A percentile compares a stretch with the other conserved stretches of the same genome.
These are phyloP conservation scores for Aquilaria malaccensis DNA, from an alignment of 345 rosid species.

Conservation along the genomic window DNA sequence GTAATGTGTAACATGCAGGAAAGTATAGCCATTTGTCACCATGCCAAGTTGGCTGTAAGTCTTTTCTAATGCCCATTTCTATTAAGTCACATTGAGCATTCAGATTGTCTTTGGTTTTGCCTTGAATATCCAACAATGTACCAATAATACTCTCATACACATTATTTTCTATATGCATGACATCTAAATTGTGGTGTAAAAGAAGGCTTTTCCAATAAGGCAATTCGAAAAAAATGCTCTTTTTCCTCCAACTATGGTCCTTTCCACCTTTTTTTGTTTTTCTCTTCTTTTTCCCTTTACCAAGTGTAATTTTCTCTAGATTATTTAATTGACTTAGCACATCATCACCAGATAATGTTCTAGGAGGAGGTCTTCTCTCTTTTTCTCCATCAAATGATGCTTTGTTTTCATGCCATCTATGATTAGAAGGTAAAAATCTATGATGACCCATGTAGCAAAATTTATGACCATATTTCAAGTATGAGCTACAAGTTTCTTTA, in stretches of 20 bases:
- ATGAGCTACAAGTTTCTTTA: background rate
- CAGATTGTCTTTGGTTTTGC: background rate
- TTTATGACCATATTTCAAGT: background rate
- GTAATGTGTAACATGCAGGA: conserved; percentile 2
- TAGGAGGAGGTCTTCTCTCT: background rate
- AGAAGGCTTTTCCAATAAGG: background rate
- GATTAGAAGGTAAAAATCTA: background rate
- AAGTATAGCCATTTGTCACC: background rate
- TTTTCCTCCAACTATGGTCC: background rate
- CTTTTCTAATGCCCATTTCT: background rate
- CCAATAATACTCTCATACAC: background rate
- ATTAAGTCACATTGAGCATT: background rate
- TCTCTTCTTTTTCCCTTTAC: background rate
- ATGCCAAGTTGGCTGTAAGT: background rate
- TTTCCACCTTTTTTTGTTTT: background rate
- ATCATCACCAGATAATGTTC: background rate
- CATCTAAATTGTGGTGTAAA: background rate
- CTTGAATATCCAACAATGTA: background rate
- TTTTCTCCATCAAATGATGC: background rate
- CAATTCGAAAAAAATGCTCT: background rate
- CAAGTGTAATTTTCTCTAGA: background rate
- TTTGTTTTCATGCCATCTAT: background rate
- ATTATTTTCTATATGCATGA: background rate
- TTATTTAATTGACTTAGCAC: background rate
- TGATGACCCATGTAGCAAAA: background rate